phyloP scores from a whole-genome alignment of 441 rosid species.

The Breynia disticha region DNA sequence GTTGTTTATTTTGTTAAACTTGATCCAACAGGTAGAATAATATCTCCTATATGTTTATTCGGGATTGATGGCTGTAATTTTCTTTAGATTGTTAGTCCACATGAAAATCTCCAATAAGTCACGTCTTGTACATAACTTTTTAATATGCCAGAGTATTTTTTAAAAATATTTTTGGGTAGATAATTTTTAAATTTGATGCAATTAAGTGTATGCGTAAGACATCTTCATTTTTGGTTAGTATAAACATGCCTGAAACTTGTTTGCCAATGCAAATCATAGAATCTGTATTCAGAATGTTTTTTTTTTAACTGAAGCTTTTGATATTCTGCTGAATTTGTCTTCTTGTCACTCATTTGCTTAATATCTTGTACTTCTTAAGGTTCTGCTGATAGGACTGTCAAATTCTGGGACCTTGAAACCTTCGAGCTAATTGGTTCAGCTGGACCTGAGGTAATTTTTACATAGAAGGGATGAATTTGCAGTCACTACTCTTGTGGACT shows the following conservation, averaged over 20 bases:
- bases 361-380: conserved; percentile 38
- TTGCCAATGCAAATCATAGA: background rate
- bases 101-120: too few relatives aligned
- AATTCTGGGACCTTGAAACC: conserved; percentile 99
- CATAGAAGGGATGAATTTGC: too few relatives aligned
- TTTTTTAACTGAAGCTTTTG: background rate
- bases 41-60: background rate
- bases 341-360: background rate
- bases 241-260: background rate
- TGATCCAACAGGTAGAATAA: background rate
- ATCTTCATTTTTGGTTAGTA: too few relatives aligned
- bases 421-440: conserved; percentile 94
- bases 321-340: background rate
- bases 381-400: conserved; percentile 97
- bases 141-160: too few relatives aligned
- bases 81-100: too few relatives aligned
- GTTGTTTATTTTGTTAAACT: too few relatives aligned
- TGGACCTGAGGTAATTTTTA: conserved; percentile 82
- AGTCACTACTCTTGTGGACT: background rate
- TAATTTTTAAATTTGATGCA: too few relatives aligned
- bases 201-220: too few relatives aligned
- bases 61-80: background rate
- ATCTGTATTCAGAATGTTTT: background rate
- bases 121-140: too few relatives aligned
- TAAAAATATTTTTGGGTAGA: too few relatives aligned